Evolutionary conservation across 1,139 yeast genomes (phyloP), one percentile per base, ranked within the genome.

Genomic region (Sugiyamaella novakii): DNA sequence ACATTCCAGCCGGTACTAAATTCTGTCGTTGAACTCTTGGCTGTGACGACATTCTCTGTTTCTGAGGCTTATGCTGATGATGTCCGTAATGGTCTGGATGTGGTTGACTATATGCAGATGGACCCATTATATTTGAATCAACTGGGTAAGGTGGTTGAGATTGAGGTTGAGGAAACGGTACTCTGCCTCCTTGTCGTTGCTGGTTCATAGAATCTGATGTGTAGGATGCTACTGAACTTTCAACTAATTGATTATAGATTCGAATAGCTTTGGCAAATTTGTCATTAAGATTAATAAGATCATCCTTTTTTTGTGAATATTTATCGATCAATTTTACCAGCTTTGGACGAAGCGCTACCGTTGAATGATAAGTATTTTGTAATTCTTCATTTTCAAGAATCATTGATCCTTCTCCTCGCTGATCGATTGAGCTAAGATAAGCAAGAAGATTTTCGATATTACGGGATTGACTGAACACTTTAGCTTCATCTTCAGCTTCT

Each of bases 261-360:
- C 77, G 74, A 43, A 86, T 79, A 25, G 95, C 94, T 44, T 71
- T 71, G 49, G 79, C 78, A 54, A 91, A 76, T 57, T 86, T 84
- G 54, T 78, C 78, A 60, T 88, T 83, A 60, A 88, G 71, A n/a
- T 78, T 78, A 57, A 80, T 71, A 50, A 89, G 70, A 57, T 89
- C 96, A 56, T 87, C 86, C 62, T 83, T 83, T 57, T 88, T 76
- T 41, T 77, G 78, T 31, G 87, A 75, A 63, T 87, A 85, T 65
- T 84, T 85, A 52, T 86, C 95, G 54, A 88, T 83, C 59, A 81
- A 70, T 59, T 79, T 79, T 7, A 87, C 87, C 51, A 88, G 74
- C 52, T 80, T 79, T 0, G 94, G 91, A 51, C 94, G 79, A 49
- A 87, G 72, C 1, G 92, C 82, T 21, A 86, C 75, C 1, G 87